A percentile compares a stretch with the other conserved stretches of the same genome.
Conservation (phyloP, 2,329 filamentous ascomycete species). For the Trichoderma polysporum region DNA sequence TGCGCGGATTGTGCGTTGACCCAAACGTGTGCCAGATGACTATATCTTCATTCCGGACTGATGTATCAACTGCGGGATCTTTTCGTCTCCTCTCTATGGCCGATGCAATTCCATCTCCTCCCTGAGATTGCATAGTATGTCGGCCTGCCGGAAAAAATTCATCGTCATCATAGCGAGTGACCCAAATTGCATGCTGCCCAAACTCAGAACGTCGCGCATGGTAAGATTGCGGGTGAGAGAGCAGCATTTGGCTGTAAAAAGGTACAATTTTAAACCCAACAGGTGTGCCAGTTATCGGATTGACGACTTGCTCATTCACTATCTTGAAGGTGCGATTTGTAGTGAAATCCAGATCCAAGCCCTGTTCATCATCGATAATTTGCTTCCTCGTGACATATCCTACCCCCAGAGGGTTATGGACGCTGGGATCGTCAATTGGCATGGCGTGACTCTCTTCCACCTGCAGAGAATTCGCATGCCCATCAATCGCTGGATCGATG, state of each 20-base stretch:
- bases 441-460: slow-evolving; percentile 46
- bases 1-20: slow-evolving; percentile 48
- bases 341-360: neutral
- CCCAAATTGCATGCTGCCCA: slow-evolving; percentile 48
- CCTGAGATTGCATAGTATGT: slow-evolving; percentile 44
- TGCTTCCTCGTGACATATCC: neutral
- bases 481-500: slow-evolving; percentile 64
- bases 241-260: slow-evolving; percentile 45
- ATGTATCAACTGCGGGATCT: slow-evolving; percentile 30
- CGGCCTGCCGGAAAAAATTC: slow-evolving; percentile 51
- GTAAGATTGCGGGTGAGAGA: slow-evolving; percentile 45
- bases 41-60: slow-evolving; percentile 37
- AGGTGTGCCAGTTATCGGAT: slow-evolving; percentile 47
- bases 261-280: slow-evolving; percentile 51
- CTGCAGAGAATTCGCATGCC: slow-evolving; percentile 45
- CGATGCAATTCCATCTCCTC: slow-evolving; percentile 45
- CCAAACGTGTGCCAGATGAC: slow-evolving; percentile 51
- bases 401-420: neutral
- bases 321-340: slow-evolving; percentile 47
- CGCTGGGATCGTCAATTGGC: slow-evolving; percentile 43
- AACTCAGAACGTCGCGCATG: slow-evolving; percentile 44
- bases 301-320: slow-evolving; percentile 46
- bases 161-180: slow-evolving; percentile 49
- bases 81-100: slow-evolving; percentile 46
- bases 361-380: neutral